Percentiles rank a stretch among this genome's conserved stretches.
Conservation (phyloP, 2,329 filamentous ascomycete species). For the Talaromyces sp. region DNA sequence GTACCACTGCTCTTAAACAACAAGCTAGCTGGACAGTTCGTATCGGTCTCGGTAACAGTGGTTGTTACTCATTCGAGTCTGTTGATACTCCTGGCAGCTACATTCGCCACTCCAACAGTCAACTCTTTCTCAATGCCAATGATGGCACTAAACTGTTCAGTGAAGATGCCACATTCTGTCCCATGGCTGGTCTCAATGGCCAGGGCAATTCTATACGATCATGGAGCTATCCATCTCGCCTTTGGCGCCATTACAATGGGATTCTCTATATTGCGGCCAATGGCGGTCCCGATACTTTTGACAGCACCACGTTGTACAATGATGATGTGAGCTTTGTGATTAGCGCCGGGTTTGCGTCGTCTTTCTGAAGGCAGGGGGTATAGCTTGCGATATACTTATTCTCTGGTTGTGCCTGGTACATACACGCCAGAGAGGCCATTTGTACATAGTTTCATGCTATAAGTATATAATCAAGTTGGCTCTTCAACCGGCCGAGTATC, state of each 20-base stretch:
- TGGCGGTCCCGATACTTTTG: conserved; percentile 56
- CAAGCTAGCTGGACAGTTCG: conserved; percentile 56
- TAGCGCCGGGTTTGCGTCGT: conserved; percentile 45
- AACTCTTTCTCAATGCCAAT: conserved; percentile 49
- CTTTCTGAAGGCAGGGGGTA: neutral
- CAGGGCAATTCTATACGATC: conserved; percentile 54
- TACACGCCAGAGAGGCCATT: neutral
- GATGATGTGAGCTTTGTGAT: conserved; percentile 56
- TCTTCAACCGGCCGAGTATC: neutral
- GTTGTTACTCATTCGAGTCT: conserved; percentile 62
- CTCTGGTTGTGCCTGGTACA: neutral
- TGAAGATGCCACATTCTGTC: conserved; percentile 65
- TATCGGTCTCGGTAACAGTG: conserved; percentile 56
- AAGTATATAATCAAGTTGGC: neutral
- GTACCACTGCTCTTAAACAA: conserved; percentile 51
- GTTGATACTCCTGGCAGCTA: conserved; percentile 58
- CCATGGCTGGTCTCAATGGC: conserved; percentile 53
- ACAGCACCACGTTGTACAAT: conserved; percentile 51
- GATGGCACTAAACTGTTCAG: conserved; percentile 58
- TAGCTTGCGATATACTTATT: neutral
- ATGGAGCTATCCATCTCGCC: conserved; percentile 62
- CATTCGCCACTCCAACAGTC: conserved; percentile 57
- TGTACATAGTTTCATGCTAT: neutral
- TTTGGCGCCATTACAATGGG: conserved; percentile 55
- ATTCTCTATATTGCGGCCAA: conserved; percentile 53